These are phyloP conservation scores for Pouteria glomerata DNA, from an alignment of 148 eudicot species.

Conservation along the genomic window DNA sequence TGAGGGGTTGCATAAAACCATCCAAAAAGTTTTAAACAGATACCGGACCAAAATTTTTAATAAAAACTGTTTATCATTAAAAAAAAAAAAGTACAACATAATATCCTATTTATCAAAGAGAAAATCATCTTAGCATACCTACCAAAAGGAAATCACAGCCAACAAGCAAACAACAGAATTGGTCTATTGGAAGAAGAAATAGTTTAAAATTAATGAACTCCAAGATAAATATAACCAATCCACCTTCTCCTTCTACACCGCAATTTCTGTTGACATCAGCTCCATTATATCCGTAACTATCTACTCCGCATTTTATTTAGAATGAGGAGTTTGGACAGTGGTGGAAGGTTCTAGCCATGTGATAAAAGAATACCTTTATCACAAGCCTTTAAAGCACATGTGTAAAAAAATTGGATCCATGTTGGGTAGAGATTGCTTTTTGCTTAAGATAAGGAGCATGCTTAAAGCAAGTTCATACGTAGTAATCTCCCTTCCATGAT, in stretches of 20 bases:
- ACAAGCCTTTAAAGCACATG: constrained; percentile 65
- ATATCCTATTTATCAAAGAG: neutral
- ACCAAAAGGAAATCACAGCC: neutral
- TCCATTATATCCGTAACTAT: constrained; percentile 38
- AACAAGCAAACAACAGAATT: too few relatives aligned
- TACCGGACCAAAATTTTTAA: too few relatives aligned
- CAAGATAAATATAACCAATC: too few relatives aligned
- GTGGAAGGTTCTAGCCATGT: neutral
- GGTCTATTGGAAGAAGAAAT: too few relatives aligned
- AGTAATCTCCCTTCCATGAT: constrained; percentile 91
- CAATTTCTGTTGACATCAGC: constrained; percentile 98
- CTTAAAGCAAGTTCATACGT: constrained; percentile 91
- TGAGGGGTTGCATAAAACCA: too few relatives aligned
- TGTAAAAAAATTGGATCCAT: constrained; percentile 49
- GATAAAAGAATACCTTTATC: constrained; percentile 59
- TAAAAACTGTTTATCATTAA: too few relatives aligned
- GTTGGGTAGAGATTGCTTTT: constrained; percentile 82
- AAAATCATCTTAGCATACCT: too few relatives aligned
- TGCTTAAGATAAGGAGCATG: constrained; percentile 74
- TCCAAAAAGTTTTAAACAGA: too few relatives aligned
- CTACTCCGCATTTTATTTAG: neutral
- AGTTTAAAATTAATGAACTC: too few relatives aligned
- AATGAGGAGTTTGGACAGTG: neutral
- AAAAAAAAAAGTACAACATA: neutral
- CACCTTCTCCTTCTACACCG: constrained; percentile 99